phyloP scores from a whole-genome alignment of 768 basidiomycete genomes.

The Antrodiella citrinella region DNA sequence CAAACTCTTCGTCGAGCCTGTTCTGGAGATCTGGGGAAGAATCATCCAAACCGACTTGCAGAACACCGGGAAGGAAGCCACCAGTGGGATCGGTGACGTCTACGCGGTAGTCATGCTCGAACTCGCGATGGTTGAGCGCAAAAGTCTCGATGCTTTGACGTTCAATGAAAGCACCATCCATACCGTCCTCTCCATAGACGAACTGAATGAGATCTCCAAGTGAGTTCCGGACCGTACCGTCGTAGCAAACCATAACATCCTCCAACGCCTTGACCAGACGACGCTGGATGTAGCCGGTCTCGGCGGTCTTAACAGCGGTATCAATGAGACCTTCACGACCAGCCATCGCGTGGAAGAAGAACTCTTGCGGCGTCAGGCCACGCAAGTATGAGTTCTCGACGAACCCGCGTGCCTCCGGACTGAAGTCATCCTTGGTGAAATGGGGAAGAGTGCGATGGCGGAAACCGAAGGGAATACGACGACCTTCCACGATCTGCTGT shows the following conservation, averaged over 20 bases:
- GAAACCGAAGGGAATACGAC: slow-evolving; percentile 98
- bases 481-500: slow-evolving; percentile 96
- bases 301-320: slow-evolving; percentile 99
- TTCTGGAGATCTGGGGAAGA: slow-evolving; percentile 76
- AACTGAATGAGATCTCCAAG: slow-evolving; percentile 95
- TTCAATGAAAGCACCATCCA: slow-evolving; percentile 98
- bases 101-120: slow-evolving; percentile 90
- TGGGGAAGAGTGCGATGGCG: slow-evolving; percentile 93
- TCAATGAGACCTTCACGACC: slow-evolving; percentile 98
- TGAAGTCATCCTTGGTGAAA: slow-evolving; percentile 98
- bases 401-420: slow-evolving; percentile 95
- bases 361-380: slow-evolving; percentile 94
- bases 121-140: slow-evolving; percentile 69
- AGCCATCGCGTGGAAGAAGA: slow-evolving; percentile 99
- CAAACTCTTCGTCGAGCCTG: slow-evolving; percentile 75
- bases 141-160: slow-evolving; percentile 91
- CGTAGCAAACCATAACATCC: slow-evolving; percentile 96
- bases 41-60: slow-evolving; percentile 86
- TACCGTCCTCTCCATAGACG: slow-evolving; percentile 96
- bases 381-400: slow-evolving; percentile 98
- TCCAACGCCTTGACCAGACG: slow-evolving; percentile 97
- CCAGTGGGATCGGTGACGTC: slow-evolving; percentile 81
- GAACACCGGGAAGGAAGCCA: slow-evolving; percentile 69
- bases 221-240: slow-evolving; percentile 96
- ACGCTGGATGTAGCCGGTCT: slow-evolving; percentile 98